A percentile compares a stretch with the other conserved stretches of the same genome.
phyloP scores from a whole-genome alignment of 2,329 filamentous ascomycete species.

The Xylaria hypoxylon region DNA sequence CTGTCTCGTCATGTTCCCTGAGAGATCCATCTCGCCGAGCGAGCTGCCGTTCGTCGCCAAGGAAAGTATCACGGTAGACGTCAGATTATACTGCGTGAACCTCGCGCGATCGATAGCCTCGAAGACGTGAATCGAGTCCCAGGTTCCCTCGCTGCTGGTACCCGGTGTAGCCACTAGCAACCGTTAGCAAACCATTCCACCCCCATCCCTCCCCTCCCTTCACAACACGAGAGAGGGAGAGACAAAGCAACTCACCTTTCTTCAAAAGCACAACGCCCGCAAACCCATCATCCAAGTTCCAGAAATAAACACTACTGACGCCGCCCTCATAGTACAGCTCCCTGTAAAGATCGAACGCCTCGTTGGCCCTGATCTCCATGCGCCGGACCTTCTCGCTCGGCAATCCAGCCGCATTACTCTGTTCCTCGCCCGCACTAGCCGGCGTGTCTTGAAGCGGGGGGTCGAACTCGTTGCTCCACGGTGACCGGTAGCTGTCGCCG shows the following conservation, averaged over 20 bases:
- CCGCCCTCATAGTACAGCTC: conserved; percentile 98
- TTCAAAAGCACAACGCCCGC: conserved; percentile 95
- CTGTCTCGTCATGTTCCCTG: conserved; percentile 97
- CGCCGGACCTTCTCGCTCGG: conserved; percentile 91
- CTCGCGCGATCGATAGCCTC: conserved; percentile 94
- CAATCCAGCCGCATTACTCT: conserved; percentile 78
- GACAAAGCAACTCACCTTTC: conserved; percentile 73
- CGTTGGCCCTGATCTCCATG: conserved; percentile 94
- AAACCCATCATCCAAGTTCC: conserved; percentile 98
- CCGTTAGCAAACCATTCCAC: conserved; percentile 1
- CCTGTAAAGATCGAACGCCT: conserved; percentile 95
- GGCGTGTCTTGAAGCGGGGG: conserved; percentile 75
- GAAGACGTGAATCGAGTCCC: conserved; percentile 99
- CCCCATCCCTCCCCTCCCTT: neutral
- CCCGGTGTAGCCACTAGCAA: conserved; percentile 72
- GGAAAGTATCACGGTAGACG: conserved; percentile 93
- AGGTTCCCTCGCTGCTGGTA: conserved; percentile 79
- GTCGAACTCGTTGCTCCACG: conserved; percentile 99
- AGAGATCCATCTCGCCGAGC: conserved; percentile 89
- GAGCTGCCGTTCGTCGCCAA: conserved; percentile 72
- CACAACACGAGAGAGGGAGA: conserved; percentile 1
- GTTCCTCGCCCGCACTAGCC: conserved; percentile 61
- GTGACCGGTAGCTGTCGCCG: conserved; percentile 95
- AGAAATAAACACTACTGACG: conserved; percentile 95
- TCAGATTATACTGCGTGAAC: conserved; percentile 96